phyloP scores from a whole-genome alignment of 352 stramenopile genomes.

The Phytopythium mirpurense region DNA sequence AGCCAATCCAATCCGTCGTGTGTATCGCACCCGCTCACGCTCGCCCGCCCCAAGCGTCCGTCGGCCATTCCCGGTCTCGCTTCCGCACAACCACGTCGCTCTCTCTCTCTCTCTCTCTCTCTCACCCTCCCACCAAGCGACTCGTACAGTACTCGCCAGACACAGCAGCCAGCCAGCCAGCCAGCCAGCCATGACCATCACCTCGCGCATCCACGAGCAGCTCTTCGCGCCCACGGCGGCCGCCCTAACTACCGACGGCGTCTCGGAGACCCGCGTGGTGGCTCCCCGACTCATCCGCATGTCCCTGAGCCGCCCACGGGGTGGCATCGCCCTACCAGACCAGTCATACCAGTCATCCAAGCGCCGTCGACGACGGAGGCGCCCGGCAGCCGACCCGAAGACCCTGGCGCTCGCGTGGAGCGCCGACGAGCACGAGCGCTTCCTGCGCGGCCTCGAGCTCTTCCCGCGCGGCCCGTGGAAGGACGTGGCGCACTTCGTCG shows the following conservation, averaged over 20 bases:
- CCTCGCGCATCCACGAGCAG: slow-evolving; percentile 10
- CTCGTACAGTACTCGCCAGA: no score
- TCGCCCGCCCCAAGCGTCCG: no score
- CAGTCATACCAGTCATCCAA: background rate
- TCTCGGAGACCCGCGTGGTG: background rate
- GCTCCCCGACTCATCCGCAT: slow-evolving; percentile 4
- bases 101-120: no score
- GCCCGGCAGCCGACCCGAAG: background rate
- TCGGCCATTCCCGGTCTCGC: no score
- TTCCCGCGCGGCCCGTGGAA: slow-evolving; percentile 10
- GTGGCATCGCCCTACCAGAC: background rate
- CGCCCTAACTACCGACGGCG: background rate
- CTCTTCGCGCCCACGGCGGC: slow-evolving; percentile 3
- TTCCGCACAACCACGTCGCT: no score
- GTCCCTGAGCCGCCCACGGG: slow-evolving; percentile 1
- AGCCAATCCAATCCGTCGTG: no score
- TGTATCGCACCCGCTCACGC: no score
- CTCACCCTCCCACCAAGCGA: no score
- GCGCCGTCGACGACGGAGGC: background rate
- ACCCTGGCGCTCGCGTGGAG: slow-evolving; percentile 3
- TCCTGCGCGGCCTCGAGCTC: slow-evolving; percentile 6
- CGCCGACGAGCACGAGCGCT: slow-evolving; percentile 9
- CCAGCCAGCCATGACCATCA: slow-evolving; percentile 15
- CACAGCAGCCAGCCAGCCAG: no score
- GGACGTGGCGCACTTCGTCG: slow-evolving; percentile 10